phyloP scores from a whole-genome alignment of 495 filamentous ascomycete genomes.

The Viridothelium virens region DNA sequence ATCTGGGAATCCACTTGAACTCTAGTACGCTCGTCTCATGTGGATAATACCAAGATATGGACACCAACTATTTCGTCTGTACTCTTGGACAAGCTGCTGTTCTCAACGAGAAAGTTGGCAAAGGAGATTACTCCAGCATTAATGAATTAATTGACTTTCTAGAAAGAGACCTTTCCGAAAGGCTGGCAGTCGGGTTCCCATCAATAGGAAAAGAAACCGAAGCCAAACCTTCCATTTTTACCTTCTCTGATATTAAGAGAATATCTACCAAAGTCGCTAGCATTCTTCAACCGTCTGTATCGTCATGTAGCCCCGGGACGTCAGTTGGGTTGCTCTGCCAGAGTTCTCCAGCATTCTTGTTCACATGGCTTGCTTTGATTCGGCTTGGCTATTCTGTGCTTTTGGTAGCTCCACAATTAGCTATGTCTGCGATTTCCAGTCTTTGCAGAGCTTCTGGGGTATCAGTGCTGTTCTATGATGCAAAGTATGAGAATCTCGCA shows the following conservation, averaged over 20 bases:
- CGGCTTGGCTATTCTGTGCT: conserved; percentile 43
- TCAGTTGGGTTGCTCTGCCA: conserved; percentile 43
- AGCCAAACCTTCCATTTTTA: conserved; percentile 24
- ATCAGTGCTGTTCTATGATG: conserved; percentile 34
- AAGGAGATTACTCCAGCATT: conserved; percentile 36
- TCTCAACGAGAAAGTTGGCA: conserved; percentile 26
- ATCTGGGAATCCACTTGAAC: too few relatives aligned
- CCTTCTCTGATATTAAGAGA: conserved; percentile 26
- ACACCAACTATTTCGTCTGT: conserved; percentile 45
- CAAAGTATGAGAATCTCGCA: conserved; percentile 27
- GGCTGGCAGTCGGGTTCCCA: conserved; percentile 42
- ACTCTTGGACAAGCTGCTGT: conserved; percentile 43
- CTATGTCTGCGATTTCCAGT: conserved; percentile 37
- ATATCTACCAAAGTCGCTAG: conserved; percentile 17
- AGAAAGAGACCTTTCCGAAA: conserved; percentile 28
- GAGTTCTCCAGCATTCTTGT: conserved; percentile 44
- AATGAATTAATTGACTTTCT: conserved; percentile 41
- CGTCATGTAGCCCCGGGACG: background rate
- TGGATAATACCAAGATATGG: background rate
- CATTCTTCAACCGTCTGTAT: conserved; percentile 5
- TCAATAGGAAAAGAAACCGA: conserved; percentile 13
- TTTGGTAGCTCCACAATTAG: conserved; percentile 50
- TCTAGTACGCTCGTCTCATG: too few relatives aligned
- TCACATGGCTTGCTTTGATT: conserved; percentile 48
- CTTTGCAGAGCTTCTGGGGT: conserved; percentile 39